These are phyloP conservation scores for Firmiana major DNA, from an alignment of 345 rosid species.

Conservation along the genomic window DNA sequence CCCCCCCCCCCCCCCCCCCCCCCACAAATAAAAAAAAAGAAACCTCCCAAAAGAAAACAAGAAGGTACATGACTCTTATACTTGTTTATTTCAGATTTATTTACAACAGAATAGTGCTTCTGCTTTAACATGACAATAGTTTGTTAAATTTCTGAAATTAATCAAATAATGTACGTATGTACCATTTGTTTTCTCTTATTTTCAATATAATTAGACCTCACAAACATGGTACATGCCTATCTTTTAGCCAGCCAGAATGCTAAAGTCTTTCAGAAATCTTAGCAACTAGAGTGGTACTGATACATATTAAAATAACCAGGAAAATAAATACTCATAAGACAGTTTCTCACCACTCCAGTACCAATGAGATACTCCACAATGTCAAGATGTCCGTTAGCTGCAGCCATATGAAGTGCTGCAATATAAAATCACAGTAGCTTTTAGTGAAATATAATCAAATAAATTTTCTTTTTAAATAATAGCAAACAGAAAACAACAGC, in stretches of 20 bases:
- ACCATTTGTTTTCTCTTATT: background rate
- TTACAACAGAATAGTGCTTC: background rate
- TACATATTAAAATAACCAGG: background rate
- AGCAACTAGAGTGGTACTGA: background rate
- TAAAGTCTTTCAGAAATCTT: background rate
- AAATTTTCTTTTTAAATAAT: background rate
- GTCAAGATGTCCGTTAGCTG: constrained; percentile 74
- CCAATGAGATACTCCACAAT: constrained; percentile 72
- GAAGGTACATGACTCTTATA: background rate
- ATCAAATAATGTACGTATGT: background rate
- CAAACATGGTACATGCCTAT: background rate
- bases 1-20: background rate
- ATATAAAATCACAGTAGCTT: constrained; percentile 10
- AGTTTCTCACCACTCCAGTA: constrained; percentile 59
- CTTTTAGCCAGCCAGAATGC: background rate
- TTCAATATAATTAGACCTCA: background rate
- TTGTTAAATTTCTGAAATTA: background rate
- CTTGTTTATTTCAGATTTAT: background rate
- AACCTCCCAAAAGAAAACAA: too few relatives aligned
- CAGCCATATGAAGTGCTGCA: constrained; percentile 94
- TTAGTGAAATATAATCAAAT: background rate
- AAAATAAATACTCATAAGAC: background rate
- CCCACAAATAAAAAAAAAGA: background rate
- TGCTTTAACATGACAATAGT: background rate
- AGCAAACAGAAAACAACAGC: background rate